Base-by-base conservation (phyloP, 139 green algal species). In the Chlamydomonas schloesseri region DNA sequence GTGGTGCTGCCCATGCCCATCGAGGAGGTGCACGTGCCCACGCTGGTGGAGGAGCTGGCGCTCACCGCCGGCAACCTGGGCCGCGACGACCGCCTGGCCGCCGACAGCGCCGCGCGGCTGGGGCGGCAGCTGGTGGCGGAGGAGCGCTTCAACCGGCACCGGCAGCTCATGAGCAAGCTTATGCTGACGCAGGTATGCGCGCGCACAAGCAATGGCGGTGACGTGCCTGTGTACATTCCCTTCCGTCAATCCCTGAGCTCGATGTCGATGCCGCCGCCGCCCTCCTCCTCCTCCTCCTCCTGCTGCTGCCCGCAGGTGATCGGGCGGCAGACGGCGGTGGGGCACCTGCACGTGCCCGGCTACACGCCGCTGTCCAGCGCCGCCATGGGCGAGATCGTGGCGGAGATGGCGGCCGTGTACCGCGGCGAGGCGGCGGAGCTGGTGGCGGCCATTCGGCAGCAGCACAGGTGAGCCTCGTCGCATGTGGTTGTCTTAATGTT, bases 401-500 rank as follows among this genome's bases (percentile, higher is more conserved):
- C 72, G 34, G 86, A 90, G 73, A 90, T 90, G 86, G 72, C 80
- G 33, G 36, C 50, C 33, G 86, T 90, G 86, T 90, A 90, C 53
- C 28, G 28, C 10, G 80, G 71, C 3, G 86, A 83, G 33, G 86
- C 86, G 50, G 65, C 55, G 46, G 72, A 84, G 72, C 47, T 80
- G 62, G 86, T 87, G 28, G 36, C 42, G 18, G 77, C 60, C 33
- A 73, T 71, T 33, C 37, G 65, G 46, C 65, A 65, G 65, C n/a
- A 75, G 29, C 78, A 84, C 64, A 76, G 33, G 82, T 88, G 71
- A 28, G 55, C 42, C 42, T 50, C 6, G n/a, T n/a, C n/a, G 55
- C 18, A 15, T 42, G 55, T 73, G 58, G 9, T 31, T 57, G 46
- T 46, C 8, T 28, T 47, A 14, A 26, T 33, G 24, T 33, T 5